A percentile compares a stretch with the other conserved stretches of the same genome.
Evolutionary conservation across 1,284 basidiomycete genomes (phyloP).

Genomic region (Athelia psychrophila): DNA sequence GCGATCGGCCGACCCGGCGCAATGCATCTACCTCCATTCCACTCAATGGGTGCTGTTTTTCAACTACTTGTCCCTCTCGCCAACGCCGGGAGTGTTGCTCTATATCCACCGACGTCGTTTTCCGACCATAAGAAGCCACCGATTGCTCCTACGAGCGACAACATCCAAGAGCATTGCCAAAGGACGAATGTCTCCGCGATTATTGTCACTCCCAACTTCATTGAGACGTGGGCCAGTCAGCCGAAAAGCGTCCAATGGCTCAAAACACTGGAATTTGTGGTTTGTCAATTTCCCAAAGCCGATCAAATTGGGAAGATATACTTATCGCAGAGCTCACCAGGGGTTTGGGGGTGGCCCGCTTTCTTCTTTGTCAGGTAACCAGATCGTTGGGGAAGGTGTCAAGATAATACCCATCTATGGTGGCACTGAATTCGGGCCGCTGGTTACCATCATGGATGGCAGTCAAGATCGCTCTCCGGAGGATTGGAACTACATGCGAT

Average conservation of each 20-base stretch:
- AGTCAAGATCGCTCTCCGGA: not conserved
- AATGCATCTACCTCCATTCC: slow-evolving; percentile 28
- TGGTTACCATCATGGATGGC: slow-evolving; percentile 5
- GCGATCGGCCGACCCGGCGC: slow-evolving; percentile 23
- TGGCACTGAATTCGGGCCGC: slow-evolving; percentile 27
- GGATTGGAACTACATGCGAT: slow-evolving; percentile 27
- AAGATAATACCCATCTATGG: slow-evolving; percentile 26
- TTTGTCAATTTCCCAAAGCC: slow-evolving; percentile 12
- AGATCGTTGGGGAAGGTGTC: slow-evolving; percentile 24
- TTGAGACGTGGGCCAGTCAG: slow-evolving; percentile 31
- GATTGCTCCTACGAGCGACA: slow-evolving; percentile 25
- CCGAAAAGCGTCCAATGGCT: slow-evolving; percentile 24
- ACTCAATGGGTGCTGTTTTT: slow-evolving; percentile 17
- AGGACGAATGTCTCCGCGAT: slow-evolving; percentile 24
- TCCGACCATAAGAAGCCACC: slow-evolving; percentile 10
- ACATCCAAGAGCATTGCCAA: slow-evolving; percentile 26
- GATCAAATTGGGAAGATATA: not conserved
- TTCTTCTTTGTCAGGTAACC: slow-evolving; percentile 22
- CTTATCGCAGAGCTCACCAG: slow-evolving; percentile 11
- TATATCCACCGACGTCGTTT: slow-evolving; percentile 14
- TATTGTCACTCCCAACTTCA: slow-evolving; percentile 31
- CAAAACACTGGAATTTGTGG: slow-evolving; percentile 25
- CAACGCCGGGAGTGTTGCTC: slow-evolving; percentile 13
- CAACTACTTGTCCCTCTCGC: slow-evolving; percentile 21
- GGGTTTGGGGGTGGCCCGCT: slow-evolving; percentile 25